These are phyloP conservation scores for Coemansia sp. DNA, from an alignment of 371 early-diverging fungal genomes.

Conservation along the genomic window DNA sequence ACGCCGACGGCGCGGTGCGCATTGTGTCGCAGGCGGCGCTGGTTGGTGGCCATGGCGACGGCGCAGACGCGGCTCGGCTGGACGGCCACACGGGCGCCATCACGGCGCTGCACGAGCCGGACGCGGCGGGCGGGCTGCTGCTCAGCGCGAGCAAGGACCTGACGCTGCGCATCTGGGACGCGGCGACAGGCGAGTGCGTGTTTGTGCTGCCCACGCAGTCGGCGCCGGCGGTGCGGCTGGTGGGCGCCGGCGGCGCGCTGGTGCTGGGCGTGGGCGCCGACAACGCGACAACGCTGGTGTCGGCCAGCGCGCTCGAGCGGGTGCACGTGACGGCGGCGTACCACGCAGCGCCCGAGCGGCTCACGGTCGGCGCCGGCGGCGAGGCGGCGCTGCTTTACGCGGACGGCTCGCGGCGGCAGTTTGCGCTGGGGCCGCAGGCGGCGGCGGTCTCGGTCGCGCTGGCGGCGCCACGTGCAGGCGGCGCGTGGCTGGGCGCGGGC, in stretches of 20 bases:
- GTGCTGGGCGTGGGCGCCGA: slow-evolving; percentile 30
- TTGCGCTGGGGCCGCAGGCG: slow-evolving; percentile 15
- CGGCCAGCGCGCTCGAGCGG: slow-evolving; percentile 27
- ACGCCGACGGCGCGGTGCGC: slow-evolving; percentile 17
- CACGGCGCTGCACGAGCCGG: slow-evolving; percentile 32
- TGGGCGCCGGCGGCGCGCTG: slow-evolving; percentile 14
- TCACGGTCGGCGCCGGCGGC: slow-evolving; percentile 13
- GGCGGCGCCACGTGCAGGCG: not conserved
- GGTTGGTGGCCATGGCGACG: slow-evolving; percentile 1
- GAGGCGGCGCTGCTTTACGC: slow-evolving; percentile 24
- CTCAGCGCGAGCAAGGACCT: slow-evolving; percentile 46
- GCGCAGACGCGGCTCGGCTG: not conserved
- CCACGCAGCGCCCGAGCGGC: slow-evolving; percentile 12
- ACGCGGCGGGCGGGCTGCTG: slow-evolving; percentile 12
- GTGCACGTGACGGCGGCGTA: slow-evolving; percentile 31
- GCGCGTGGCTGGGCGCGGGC: slow-evolving; percentile 3
- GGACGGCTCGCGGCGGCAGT: slow-evolving; percentile 11
- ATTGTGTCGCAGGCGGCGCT: slow-evolving; percentile 23
- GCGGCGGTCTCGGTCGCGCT: not conserved
- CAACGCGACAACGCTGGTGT: slow-evolving; percentile 31
- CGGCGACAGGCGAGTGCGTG: slow-evolving; percentile 18
- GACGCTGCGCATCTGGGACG: slow-evolving; percentile 42
- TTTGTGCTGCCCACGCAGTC: slow-evolving; percentile 32
- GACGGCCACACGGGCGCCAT: slow-evolving; percentile 24
- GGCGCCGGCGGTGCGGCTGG: slow-evolving; percentile 25